Base-by-base conservation (phyloP, 768 basidiomycete species). In the Sporobolomyces roseus region DNA sequence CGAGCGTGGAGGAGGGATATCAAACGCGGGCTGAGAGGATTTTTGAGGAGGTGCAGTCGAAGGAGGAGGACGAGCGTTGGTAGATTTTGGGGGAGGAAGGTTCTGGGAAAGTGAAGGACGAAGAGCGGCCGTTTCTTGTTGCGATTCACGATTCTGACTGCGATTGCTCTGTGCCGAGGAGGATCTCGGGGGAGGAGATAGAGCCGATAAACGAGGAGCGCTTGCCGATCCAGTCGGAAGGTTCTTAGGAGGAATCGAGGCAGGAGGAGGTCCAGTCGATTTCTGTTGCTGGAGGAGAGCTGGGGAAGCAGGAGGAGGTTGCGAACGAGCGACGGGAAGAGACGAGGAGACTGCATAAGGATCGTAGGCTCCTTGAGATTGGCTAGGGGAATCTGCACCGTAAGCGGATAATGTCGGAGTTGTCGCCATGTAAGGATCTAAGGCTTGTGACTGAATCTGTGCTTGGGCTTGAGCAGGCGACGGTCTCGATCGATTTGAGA, bases 21-120 rank as follows among this genome's bases (percentile, higher is more conserved):
- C 66, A 60, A 67, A 67, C 4, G 66, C 66, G 9, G 69, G 69
- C 0, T 59, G 69, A 3, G 69, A 65, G 54, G 58, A 61, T 9
- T 59, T 50, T 13, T 53, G 17, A 7, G 23, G n/a, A 2, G 60
- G 60, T 3, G 69, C 52, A 14, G 54, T n/a, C 4, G 64, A 58
- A 23, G 63, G 51, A 45, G 69, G 69, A 16, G n/a, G n/a, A n/a
- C n/a, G n/a, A n/a, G n/a, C n/a, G n/a, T n/a, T n/a, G n/a, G n/a
- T n/a, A n/a, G n/a, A n/a, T n/a, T n/a, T n/a, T n/a, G 69, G 69
- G 0, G 63, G 69, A 3, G 69, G 62, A 49, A 62, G 56, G 13
- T 59, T 50, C 21, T 53, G 17, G 8, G 23, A 23, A 8, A 48
- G 56, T 5, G 36, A 53, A 8, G 32, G 41, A 2, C 52, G 38